These are phyloP conservation scores for Sporodiniella umbellata DNA, from an alignment of 371 early-diverging fungal species.

Conservation along the genomic window DNA sequence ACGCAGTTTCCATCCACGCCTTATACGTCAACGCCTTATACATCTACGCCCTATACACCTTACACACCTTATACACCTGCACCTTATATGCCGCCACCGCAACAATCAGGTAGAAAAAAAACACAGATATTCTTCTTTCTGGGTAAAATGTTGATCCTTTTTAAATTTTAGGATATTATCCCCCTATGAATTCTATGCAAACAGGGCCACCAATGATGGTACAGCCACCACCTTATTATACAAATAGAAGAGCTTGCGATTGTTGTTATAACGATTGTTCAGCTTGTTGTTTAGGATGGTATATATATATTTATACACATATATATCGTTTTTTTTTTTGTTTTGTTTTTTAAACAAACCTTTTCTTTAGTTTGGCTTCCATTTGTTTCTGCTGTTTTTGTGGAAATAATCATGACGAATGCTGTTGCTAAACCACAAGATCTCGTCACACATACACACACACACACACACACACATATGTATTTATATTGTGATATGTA, in stretches of 20 bases:
- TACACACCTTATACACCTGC: too few relatives aligned
- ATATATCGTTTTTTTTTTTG: too few relatives aligned
- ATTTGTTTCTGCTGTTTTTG: conserved; percentile 17
- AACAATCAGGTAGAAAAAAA: conserved; percentile 8
- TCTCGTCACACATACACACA: too few relatives aligned
- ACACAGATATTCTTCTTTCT: neutral
- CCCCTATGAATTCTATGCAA: conserved; percentile 19
- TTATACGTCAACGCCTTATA: conserved; percentile 11
- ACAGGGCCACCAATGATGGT: conserved; percentile 4
- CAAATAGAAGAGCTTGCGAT: conserved; percentile 5
- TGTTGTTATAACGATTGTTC: conserved; percentile 11
- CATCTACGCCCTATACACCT: too few relatives aligned
- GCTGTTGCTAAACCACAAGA: conserved; percentile 16
- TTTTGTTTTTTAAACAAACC: neutral
- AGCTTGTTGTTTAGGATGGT: conserved; percentile 15
- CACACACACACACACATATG: too few relatives aligned
- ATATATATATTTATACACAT: too few relatives aligned
- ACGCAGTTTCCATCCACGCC: too few relatives aligned
- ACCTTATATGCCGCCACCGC: conserved; percentile 4
- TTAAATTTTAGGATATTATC: conserved; percentile 7
- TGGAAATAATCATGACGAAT: conserved; percentile 9
- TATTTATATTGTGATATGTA: too few relatives aligned
- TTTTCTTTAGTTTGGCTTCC: conserved; percentile 3
- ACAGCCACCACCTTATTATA: conserved; percentile 4
- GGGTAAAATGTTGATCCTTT: neutral